Percentiles rank a stretch among this genome's conserved stretches.
Evolutionary conservation across 202 grass and related monocot species (phyloP).

Genomic region (Carex sylvatica): DNA sequence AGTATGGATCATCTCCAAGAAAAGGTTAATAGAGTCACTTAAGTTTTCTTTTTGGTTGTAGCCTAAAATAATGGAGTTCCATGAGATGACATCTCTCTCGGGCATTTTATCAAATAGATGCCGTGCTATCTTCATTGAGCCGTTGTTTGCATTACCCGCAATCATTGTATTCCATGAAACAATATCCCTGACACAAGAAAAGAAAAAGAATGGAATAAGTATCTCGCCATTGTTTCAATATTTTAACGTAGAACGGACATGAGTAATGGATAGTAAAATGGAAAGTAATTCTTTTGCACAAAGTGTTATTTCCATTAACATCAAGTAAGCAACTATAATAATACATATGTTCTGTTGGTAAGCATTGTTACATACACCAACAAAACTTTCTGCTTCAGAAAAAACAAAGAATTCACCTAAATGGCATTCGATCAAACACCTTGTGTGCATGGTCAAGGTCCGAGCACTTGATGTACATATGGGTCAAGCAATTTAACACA

Average conservation of each 20-base stretch:
- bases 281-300: neutral
- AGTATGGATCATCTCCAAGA: conserved; percentile 41
- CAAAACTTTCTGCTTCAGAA: neutral
- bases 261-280: neutral
- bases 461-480: conserved; percentile 55
- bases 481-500: conserved; percentile 69
- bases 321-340: too few species aligned
- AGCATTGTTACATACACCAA: neutral
- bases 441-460: conserved; percentile 32
- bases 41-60: conserved; percentile 38
- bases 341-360: too few species aligned
- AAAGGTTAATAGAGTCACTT: conserved; percentile 40
- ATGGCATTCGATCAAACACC: conserved; percentile 53
- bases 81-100: conserved; percentile 58
- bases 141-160: conserved; percentile 28
- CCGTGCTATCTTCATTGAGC: conserved; percentile 20
- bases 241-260: neutral
- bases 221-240: neutral
- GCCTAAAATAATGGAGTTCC: conserved; percentile 59
- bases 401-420: neutral
- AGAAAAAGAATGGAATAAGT: neutral
- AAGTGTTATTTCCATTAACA: neutral
- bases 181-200: conserved; percentile 32
- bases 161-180: conserved; percentile 82
- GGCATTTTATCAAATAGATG: conserved; percentile 51